Percentiles rank a stretch among this genome's conserved stretches.
Conservation (phyloP, 2,329 filamentous ascomycete species). For the Daldinia sp. region DNA sequence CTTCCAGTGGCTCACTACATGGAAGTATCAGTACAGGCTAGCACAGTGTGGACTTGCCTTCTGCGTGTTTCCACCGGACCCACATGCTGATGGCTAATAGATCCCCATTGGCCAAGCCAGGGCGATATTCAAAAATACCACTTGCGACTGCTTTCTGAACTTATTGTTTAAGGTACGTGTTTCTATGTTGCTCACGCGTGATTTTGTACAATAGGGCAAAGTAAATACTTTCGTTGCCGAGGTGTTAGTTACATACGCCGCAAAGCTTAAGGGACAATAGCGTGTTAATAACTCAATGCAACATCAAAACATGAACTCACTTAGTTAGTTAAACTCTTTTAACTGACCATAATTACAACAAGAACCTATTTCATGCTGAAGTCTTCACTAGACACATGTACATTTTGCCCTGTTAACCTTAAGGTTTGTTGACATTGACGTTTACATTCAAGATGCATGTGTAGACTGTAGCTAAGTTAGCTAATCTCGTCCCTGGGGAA, state of each 20-base stretch:
- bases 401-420: slow-evolving; percentile 5
- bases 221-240: neutral
- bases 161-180: slow-evolving; percentile 15
- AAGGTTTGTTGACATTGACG: slow-evolving; percentile 14
- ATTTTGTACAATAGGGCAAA: slow-evolving; percentile 2
- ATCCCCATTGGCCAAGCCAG: slow-evolving; percentile 36
- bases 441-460: slow-evolving; percentile 20
- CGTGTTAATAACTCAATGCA: neutral
- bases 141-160: slow-evolving; percentile 10
- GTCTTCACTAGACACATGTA: neutral
- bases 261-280: neutral
- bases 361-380: neutral
- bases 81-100: slow-evolving; percentile 19
- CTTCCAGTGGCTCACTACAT: slow-evolving; percentile 32
- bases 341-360: no score
- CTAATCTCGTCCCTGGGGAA: slow-evolving; percentile 36
- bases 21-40: slow-evolving; percentile 36
- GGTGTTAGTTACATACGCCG: neutral
- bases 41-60: slow-evolving; percentile 37
- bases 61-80: slow-evolving; percentile 28
- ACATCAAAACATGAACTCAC: no score
- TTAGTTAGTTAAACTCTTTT: neutral
- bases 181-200: slow-evolving; percentile 3
- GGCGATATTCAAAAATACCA: slow-evolving; percentile 28
- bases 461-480: slow-evolving; percentile 16